Percentiles rank a stretch among this genome's conserved stretches.
phyloP scores from a whole-genome alignment of 2,329 filamentous ascomycete genomes.

The Didymella arachidicola region DNA sequence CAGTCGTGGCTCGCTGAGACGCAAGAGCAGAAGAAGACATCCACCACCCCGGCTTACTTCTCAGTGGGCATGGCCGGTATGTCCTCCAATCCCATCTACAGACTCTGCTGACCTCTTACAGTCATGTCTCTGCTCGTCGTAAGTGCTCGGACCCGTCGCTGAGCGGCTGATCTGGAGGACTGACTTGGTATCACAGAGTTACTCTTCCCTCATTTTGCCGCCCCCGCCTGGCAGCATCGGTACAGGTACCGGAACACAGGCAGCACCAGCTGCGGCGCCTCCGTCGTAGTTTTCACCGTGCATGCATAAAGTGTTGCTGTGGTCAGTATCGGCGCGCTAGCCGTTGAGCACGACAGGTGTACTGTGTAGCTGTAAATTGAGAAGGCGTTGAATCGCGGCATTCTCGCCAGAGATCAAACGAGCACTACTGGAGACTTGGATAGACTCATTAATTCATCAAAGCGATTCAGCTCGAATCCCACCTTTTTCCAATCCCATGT shows the following conservation, averaged over 20 bases:
- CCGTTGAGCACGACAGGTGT: conserved; percentile 23
- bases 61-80: conserved; percentile 80
- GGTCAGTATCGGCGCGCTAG: conserved; percentile 15
- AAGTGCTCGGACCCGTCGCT: conserved; percentile 32
- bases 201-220: conserved; percentile 71
- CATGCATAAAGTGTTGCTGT: conserved; percentile 19
- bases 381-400: conserved; percentile 1
- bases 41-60: conserved; percentile 75
- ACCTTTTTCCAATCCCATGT: conserved; percentile 4
- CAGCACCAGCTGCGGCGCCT: conserved; percentile 58
- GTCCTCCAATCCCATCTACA: conserved; percentile 44
- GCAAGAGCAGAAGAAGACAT: conserved; percentile 68
- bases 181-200: conserved; percentile 52
- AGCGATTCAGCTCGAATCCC: background rate
- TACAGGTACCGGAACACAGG: conserved; percentile 55
- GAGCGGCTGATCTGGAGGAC: conserved; percentile 3
- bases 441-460: conserved; percentile 12
- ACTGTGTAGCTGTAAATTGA: conserved; percentile 29
- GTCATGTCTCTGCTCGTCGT: conserved; percentile 58
- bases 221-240: conserved; percentile 53
- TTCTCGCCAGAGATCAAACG: background rate
- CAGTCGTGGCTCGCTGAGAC: conserved; percentile 82
- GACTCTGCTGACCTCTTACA: conserved; percentile 28
- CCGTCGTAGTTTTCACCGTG: conserved; percentile 43
- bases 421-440: background rate